Percentiles rank a stretch among this genome's conserved stretches.
Conservation (phyloP, 495 filamentous ascomycete species). For the Penicillium cosmopolitanum region DNA sequence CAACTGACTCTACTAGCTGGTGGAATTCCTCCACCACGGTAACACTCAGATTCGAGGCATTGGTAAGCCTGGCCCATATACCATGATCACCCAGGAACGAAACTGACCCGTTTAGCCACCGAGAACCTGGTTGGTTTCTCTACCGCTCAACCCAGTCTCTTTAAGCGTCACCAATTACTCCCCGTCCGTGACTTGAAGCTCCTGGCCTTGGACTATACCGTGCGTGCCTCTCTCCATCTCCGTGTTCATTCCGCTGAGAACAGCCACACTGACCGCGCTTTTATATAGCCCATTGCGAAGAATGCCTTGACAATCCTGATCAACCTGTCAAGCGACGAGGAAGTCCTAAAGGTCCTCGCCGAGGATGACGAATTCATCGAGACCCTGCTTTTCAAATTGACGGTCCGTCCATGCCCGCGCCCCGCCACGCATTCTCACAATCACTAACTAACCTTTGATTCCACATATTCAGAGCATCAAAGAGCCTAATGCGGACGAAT, state of each 20-base stretch:
- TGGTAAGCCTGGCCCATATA: constrained; percentile 46
- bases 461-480: constrained; percentile 51
- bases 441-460: too few species aligned
- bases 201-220: constrained; percentile 78
- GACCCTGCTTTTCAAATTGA: constrained; percentile 68
- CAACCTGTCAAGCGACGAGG: constrained; percentile 80
- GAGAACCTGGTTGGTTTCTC: constrained; percentile 90
- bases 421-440: too few species aligned
- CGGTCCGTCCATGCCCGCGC: constrained; percentile 18
- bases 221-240: constrained; percentile 42
- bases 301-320: constrained; percentile 92
- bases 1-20: constrained; percentile 60
- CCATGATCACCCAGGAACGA: neutral
- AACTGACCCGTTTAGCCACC: constrained; percentile 54
- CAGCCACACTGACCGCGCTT: constrained; percentile 9
- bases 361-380: constrained; percentile 83
- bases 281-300: constrained; percentile 75
- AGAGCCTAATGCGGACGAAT: constrained; percentile 77
- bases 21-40: constrained; percentile 88
- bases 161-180: constrained; percentile 77
- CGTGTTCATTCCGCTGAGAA: neutral
- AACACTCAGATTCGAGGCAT: constrained; percentile 83
- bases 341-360: constrained; percentile 71
- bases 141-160: constrained; percentile 71
- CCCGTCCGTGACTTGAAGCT: constrained; percentile 89